Conservation (phyloP, 129 eudicot species). For the Lactuca saligna region DNA sequence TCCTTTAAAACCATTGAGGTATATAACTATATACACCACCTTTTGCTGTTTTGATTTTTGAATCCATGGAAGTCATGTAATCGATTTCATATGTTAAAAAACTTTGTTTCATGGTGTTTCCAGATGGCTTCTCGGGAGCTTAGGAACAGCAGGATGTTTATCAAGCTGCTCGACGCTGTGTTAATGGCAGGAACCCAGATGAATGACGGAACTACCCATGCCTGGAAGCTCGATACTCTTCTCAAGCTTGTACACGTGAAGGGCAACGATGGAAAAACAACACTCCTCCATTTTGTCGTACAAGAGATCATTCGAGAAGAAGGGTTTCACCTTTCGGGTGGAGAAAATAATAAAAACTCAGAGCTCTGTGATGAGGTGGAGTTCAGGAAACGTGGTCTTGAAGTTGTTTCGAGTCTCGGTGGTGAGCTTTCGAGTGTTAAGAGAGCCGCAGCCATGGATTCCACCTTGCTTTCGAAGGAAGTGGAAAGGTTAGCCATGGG, state of each 20-base stretch:
- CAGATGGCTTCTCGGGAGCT: slow-evolving; percentile 78
- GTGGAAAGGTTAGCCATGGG: slow-evolving; percentile 46
- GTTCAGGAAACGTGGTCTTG: slow-evolving; percentile 58
- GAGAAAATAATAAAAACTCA: slow-evolving; percentile 27
- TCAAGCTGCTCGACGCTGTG: slow-evolving; percentile 70
- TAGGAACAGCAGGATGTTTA: slow-evolving; percentile 70
- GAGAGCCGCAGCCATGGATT: slow-evolving; percentile 72
- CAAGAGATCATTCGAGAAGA: slow-evolving; percentile 68
- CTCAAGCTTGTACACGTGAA: slow-evolving; percentile 73
- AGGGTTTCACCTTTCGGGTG: slow-evolving; percentile 49
- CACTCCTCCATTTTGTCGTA: slow-evolving; percentile 81
- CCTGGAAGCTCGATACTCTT: slow-evolving; percentile 82
- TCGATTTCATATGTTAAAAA: not conserved
- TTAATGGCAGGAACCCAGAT: slow-evolving; percentile 71
- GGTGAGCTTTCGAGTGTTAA: slow-evolving; percentile 74
- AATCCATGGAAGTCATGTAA: not conserved
- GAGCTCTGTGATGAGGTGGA: slow-evolving; percentile 56
- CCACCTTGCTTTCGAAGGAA: slow-evolving; percentile 46
- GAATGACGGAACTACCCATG: slow-evolving; percentile 71
- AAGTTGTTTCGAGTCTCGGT: slow-evolving; percentile 64
- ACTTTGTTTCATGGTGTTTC: not conserved
- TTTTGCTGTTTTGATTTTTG: not conserved
- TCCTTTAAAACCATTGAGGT: slow-evolving; percentile 79
- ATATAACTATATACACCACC: not conserved
- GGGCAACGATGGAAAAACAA: slow-evolving; percentile 71